A percentile compares a stretch with the other conserved stretches of the same genome.
Conservation (phyloP, 2,329 filamentous ascomycete genomes). For the Penicillium sp. region DNA sequence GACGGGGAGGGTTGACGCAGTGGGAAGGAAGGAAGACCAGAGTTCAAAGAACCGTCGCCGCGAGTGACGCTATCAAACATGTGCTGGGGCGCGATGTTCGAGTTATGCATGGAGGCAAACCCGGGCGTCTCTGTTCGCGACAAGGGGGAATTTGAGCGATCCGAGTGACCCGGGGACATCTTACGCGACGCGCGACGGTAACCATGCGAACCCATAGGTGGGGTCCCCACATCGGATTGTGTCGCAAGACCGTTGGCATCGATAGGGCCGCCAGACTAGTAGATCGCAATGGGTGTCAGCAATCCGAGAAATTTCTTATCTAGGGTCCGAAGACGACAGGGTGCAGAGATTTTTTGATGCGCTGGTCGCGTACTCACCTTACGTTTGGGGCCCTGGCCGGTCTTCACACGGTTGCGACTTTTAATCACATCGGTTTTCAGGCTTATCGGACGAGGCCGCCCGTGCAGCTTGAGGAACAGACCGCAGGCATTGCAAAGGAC, state of each 20-base stretch:
- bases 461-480: slow-evolving; percentile 94
- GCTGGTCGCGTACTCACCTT: slow-evolving; percentile 62
- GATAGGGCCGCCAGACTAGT: slow-evolving; percentile 44
- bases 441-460: slow-evolving; percentile 87
- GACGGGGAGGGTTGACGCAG: slow-evolving; percentile 61
- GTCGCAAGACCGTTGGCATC: slow-evolving; percentile 61
- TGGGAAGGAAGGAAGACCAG: slow-evolving; percentile 51
- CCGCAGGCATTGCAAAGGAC: slow-evolving; percentile 99
- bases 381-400: slow-evolving; percentile 75
- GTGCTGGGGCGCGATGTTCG: slow-evolving; percentile 70
- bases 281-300: slow-evolving; percentile 24
- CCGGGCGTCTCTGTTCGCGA: slow-evolving; percentile 77
- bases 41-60: slow-evolving; percentile 68
- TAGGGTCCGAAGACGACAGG: slow-evolving; percentile 10
- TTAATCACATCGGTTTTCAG: slow-evolving; percentile 99
- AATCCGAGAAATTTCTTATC: slow-evolving; percentile 24
- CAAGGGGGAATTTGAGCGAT: slow-evolving; percentile 74
- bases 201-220: slow-evolving; percentile 57
- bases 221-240: slow-evolving; percentile 56
- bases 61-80: slow-evolving; percentile 73
- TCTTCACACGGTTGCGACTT: slow-evolving; percentile 97
- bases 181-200: slow-evolving; percentile 70
- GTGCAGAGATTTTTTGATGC: slow-evolving; percentile 24
- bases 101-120: slow-evolving; percentile 54
- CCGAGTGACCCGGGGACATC: slow-evolving; percentile 68